phyloP scores from a whole-genome alignment of 331 rosid genomes.

The Prunus yedoensis region DNA sequence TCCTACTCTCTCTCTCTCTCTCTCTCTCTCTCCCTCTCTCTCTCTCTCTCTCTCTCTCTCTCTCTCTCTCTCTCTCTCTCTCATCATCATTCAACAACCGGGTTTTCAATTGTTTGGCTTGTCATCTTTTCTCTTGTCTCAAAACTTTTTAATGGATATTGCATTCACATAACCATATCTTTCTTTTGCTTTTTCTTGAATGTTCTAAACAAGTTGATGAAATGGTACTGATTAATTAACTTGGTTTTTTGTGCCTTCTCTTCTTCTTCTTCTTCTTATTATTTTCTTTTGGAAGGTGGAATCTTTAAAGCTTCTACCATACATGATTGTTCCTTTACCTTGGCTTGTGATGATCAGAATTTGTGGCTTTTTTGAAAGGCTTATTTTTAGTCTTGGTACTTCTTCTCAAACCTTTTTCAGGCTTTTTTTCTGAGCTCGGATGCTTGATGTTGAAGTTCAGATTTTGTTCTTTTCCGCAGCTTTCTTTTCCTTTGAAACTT shows the following conservation, averaged over 20 bases:
- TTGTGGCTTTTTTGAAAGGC: constrained; percentile 40
- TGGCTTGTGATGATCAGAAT: constrained; percentile 41
- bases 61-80: background rate
- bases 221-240: background rate
- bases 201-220: background rate
- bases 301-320: background rate
- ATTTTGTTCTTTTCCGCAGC: constrained; percentile 39
- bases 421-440: constrained; percentile 40
- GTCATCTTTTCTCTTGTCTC: background rate
- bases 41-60: background rate
- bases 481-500: constrained; percentile 20
- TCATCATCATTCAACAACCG: constrained; percentile 5
- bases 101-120: constrained; percentile 14
- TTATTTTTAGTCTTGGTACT: constrained; percentile 39
- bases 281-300: background rate
- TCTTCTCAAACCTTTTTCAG: constrained; percentile 54
- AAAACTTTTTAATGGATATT: background rate
- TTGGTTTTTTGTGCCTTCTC: too few relatives aligned
- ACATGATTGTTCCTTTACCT: constrained; percentile 30
- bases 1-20: background rate
- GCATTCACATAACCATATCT: background rate
- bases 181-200: background rate
- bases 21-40: background rate
- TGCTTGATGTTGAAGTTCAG: constrained; percentile 57
- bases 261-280: too few relatives aligned